phyloP scores from a whole-genome alignment of 192 early-diverging fungal species.

The Phycomyces nitens region DNA sequence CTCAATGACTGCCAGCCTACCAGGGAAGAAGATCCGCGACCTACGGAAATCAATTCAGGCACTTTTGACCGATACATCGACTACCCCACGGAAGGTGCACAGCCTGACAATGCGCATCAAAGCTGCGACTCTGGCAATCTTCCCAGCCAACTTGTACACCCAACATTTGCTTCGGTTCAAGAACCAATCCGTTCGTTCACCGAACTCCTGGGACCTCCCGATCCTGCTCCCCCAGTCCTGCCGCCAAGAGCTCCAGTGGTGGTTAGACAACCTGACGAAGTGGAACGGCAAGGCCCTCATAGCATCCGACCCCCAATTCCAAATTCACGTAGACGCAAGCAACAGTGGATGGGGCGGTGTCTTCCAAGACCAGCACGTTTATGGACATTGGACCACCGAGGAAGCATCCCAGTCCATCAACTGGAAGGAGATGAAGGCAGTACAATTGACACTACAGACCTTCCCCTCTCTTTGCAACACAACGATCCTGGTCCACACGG shows the following conservation, averaged over 20 bases:
- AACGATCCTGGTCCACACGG: background rate
- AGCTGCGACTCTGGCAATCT: slow-evolving; percentile 23
- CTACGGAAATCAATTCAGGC: slow-evolving; percentile 22
- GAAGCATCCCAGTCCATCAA: slow-evolving; percentile 26
- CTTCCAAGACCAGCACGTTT: background rate
- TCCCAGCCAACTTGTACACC: slow-evolving; percentile 28
- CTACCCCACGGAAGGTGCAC: background rate
- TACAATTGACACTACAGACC: background rate
- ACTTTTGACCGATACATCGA: slow-evolving; percentile 1
- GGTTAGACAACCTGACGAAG: background rate
- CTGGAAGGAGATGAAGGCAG: slow-evolving; percentile 26
- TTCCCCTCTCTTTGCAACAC: background rate
- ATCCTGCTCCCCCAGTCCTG: background rate
- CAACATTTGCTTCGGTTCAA: slow-evolving; percentile 23
- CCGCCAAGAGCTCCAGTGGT: slow-evolving; percentile 6
- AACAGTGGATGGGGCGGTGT: slow-evolving; percentile 25
- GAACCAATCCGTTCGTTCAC: slow-evolving; percentile 14
- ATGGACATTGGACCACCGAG: slow-evolving; percentile 17
- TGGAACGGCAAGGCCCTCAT: slow-evolving; percentile 29
- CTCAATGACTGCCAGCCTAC: slow-evolving; percentile 22
- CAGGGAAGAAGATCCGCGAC: slow-evolving; percentile 22
- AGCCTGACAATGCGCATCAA: slow-evolving; percentile 20
- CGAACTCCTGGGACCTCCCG: background rate
- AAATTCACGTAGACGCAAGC: slow-evolving; percentile 27
- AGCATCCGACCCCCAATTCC: slow-evolving; percentile 6